phyloP scores from a whole-genome alignment of 192 early-diverging fungal genomes.

The Bifiguratus adelaidae region DNA sequence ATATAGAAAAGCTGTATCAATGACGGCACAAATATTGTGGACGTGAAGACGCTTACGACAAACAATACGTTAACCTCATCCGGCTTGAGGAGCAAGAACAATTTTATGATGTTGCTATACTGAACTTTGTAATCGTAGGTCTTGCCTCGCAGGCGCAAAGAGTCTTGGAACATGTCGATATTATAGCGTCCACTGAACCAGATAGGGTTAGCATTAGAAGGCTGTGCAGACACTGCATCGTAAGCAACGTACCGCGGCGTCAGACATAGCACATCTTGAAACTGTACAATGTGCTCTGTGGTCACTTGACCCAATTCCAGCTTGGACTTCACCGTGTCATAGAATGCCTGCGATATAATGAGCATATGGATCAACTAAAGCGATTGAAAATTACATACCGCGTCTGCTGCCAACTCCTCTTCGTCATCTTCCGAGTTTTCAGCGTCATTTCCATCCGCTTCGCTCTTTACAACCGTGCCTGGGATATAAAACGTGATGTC shows the following conservation, averaged over 20 bases:
- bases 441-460: constrained; percentile 29
- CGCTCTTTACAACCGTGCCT: constrained; percentile 46
- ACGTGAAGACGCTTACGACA: constrained; percentile 31
- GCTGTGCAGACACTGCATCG: background rate
- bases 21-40: background rate
- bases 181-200: constrained; percentile 78
- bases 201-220: background rate
- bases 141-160: constrained; percentile 92
- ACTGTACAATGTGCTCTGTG: constrained; percentile 83
- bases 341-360: constrained; percentile 44
- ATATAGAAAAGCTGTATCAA: background rate
- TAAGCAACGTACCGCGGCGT: constrained; percentile 61
- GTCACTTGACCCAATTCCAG: constrained; percentile 79
- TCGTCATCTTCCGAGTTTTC: constrained; percentile 37
- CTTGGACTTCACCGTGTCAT: constrained; percentile 85
- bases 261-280: constrained; percentile 81
- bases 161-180: constrained; percentile 84
- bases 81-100: constrained; percentile 89
- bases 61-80: constrained; percentile 90
- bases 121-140: constrained; percentile 97
- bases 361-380: background rate
- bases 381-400: constrained; percentile 4
- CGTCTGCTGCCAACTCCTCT: constrained; percentile 53
- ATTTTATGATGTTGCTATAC: constrained; percentile 69
- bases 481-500: constrained; percentile 93